Evolutionary conservation across 176 grass and related monocot species (phyloP).

Genomic region (Secale cereale): DNA sequence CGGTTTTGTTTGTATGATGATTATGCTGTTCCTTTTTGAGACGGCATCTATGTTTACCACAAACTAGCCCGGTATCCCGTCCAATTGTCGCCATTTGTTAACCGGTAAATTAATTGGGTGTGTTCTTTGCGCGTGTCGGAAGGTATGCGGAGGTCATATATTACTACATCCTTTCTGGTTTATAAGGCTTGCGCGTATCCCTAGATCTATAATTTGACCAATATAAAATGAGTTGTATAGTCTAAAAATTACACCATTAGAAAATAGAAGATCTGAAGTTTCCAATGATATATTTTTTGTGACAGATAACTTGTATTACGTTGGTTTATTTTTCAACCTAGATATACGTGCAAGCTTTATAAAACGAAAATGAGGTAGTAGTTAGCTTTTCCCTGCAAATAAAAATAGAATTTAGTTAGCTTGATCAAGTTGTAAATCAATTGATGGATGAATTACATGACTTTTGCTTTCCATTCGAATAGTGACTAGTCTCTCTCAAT

Average conservation of each 20-base stretch:
- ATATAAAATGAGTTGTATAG: too few species aligned
- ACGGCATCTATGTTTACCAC: background rate
- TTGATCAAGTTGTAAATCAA: background rate
- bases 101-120: background rate
- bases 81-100: background rate
- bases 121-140: background rate
- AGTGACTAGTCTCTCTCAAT: conserved; percentile 6
- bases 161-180: too few species aligned
- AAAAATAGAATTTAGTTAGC: background rate
- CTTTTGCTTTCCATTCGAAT: background rate
- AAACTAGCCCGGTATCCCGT: background rate
- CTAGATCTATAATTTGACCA: too few species aligned
- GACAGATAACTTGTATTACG: too few species aligned
- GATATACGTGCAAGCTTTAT: too few species aligned
- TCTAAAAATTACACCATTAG: too few species aligned
- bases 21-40: background rate
- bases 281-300: too few species aligned
- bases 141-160: background rate
- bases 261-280: too few species aligned
- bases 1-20: background rate
- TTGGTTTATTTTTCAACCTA: too few species aligned
- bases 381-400: background rate
- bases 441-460: background rate
- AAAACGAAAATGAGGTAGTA: too few species aligned
- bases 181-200: too few species aligned